Base-by-base conservation (phyloP, 495 filamentous ascomycete genomes). In the Sordaria brevicollis region DNA sequence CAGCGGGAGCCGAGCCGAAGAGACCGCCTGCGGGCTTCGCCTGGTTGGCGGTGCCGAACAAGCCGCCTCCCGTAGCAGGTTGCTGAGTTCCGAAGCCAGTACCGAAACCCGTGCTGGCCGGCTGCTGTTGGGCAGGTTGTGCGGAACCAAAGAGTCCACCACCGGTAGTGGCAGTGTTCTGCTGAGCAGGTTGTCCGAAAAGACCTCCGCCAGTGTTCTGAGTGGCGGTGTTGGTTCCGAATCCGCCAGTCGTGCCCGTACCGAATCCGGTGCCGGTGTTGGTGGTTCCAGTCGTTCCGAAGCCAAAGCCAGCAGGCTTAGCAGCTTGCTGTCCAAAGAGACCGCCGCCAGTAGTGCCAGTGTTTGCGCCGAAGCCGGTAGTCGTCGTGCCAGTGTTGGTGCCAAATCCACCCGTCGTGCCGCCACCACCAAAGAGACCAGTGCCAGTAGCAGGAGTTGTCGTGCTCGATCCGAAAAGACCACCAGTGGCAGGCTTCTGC, bases 11-110 rank as follows among this genome's bases (percentile, higher is more conserved):
- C 25, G 70, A 72, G 35, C 86, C 86, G 70, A 90, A 90, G 4
- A 89, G 80, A 39, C 84, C 79, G 2, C 76, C 76, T 66, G 67
- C 70, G 1, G 77, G 76, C 68, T 79, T 81, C 70, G 74, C 79
- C 79, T 89, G 89, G 49, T 74, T 62, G 13, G 25, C 25, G 49
- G 5, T 77, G 6, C 88, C 89, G 73, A 94, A 94, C 62, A 96
- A 76, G 69, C 89, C 86, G 29, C 82, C 76, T 15, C 82, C 81
- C 35, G 81, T 79, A 35, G 79, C 74, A 66, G 82, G 76, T 4
- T 78, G 21, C 29, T 76, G 76, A 25, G 70, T 57, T 9, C 75
- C 76, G 39, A 78, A 77, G 35, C 73, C 77, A 25, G 69, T 66
- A 35, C 75, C 76, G 29, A 75, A 76, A 1, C 68, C 72, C 19